Base-by-base conservation (phyloP, 192 early-diverging fungal species). In the Umbelopsis ramanniana region DNA sequence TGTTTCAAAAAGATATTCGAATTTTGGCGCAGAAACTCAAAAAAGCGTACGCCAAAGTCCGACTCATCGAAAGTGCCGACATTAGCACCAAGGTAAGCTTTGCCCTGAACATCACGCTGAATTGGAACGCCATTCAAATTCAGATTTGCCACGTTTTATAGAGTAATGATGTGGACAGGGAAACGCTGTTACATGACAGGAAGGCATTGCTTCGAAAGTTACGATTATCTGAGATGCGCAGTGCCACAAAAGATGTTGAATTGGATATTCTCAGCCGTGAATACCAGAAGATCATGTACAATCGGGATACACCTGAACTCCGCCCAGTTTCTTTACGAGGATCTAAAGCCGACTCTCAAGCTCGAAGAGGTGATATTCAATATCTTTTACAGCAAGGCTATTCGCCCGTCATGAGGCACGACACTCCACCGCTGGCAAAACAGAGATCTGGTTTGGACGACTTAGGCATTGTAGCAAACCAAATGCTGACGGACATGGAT, bases 401-500 rank as follows among this genome's bases (percentile, higher is more conserved):
- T 50, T 79, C 77, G 17, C 77, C 77, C 12, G 43, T 48, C 24
- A 21, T 70, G 6, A 40, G 70, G 2, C 71, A 66, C 15, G 77
- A 74, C n/a, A 21, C 47, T 37, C 37, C 68, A 2, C 26, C 55
- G 6, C 48, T 47, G 2, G 40, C 46, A 2, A 72, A 78, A 35
- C 69, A 72, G 17, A 29, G 68, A 19, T 81, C 79, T 46, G 79
- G 75, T 6, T 43, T 81, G 8, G 79, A 81, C 33, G 77, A 73
- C 46, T 47, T 81, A 4, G 79, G 74, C 17, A 74, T 81, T 9
- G 54, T 81, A 0, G 79, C 79, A 21, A 75, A 81, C 22, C 79
- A 81, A 57, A 77, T 81, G 79, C 68, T 81, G 1, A 81, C 54
- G 52, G 75, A 80, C 37, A 74, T 72, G 19, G 77, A 79, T 47